Conservation (phyloP, 345 rosid species). For the Eucalyptus tenuipes region DNA sequence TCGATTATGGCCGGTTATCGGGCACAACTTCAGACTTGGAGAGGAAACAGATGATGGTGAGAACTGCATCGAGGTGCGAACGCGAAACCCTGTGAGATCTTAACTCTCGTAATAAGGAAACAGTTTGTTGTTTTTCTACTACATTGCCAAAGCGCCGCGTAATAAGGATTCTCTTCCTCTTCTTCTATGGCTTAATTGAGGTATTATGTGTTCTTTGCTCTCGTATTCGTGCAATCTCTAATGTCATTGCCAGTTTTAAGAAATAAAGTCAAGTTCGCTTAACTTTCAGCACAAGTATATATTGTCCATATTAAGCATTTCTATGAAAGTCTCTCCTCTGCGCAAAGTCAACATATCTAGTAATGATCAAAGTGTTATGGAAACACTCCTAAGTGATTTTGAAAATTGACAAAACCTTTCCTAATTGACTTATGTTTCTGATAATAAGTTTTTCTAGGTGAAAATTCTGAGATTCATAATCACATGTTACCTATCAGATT, state of each 20-base stretch:
- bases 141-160: not conserved
- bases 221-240: not conserved
- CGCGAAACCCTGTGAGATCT: no score
- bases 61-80: no score
- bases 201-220: not conserved
- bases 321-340: not conserved
- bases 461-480: no score
- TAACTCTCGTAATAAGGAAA: no score
- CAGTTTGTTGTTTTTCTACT: not conserved
- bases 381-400: no score
- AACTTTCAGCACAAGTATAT: not conserved
- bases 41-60: not conserved
- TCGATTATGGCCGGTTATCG: not conserved
- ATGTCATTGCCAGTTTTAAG: not conserved
- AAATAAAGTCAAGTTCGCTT: not conserved
- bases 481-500: no score
- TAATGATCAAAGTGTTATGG: no score
- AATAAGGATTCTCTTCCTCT: not conserved
- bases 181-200: constrained; percentile 8
- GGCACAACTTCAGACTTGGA: not conserved
- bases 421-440: no score
- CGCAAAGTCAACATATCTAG: not conserved
- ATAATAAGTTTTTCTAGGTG: no score
- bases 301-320: not conserved
- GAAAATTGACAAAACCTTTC: no score